Evolutionary conservation across 2,329 filamentous ascomycete species (phyloP), one percentile per base, ranked within the genome.

Genomic region (Geoglossum cookeanum): DNA sequence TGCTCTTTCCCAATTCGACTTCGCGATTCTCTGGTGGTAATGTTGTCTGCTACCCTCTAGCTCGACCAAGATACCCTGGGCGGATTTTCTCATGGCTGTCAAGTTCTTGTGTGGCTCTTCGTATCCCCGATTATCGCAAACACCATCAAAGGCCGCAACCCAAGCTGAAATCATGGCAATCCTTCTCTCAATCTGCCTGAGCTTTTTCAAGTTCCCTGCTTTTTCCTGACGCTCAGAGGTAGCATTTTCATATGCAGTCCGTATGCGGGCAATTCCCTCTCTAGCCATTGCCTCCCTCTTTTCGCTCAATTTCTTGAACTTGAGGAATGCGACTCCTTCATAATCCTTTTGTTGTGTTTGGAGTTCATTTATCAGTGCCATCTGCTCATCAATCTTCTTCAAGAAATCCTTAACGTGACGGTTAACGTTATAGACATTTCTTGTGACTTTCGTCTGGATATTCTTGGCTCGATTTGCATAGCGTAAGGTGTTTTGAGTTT

Each of bases 391-490:
- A 65, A 98, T 98, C 77, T 97, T 97, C 74, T 96, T 92, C 68
- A 98, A 72, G 72, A 95, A 98, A 70, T 98, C 92, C 74, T 98
- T 98, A 65, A 98, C 92, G 71, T 98, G 92, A 60, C 92, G 85
- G 69, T 98, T 96, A 61, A 98, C 92, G 68, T 98, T 98, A 74
- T 94, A 98, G 29, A 97, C 90, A 67, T 98, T 98, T 65, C 90
- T 83, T n/a, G 92, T 96, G 58, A 96, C 89, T 76, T 98, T 98
- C 59, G 92, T 98, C 73, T 97, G 94, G 67, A 98, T 98, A 66
- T 98, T 98, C 79, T 98, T 98, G 59, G 92, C 92, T 63, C 92
- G 80, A 70, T 98, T 97, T 55, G 92, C 92, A 66, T 98, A 98
- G 64, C 94, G 86, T 17, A 98, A 76, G 0, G 92, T 98, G 69